Base-by-base conservation (phyloP, 352 stramenopile species). In the Phytophthora kernoviae region DNA sequence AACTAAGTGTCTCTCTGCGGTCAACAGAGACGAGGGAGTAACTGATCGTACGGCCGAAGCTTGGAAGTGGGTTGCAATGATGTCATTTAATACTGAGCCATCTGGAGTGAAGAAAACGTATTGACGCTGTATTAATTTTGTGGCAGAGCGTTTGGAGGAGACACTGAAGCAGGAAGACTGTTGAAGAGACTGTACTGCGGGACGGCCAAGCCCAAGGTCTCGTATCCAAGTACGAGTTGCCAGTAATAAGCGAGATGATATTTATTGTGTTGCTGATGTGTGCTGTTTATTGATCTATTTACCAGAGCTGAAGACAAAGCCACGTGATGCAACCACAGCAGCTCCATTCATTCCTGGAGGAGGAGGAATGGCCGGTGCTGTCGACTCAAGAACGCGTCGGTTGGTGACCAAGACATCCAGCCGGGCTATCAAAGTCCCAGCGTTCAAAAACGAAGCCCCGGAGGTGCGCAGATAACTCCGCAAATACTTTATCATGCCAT, bases 151-250 rank as follows among this genome's bases (percentile, higher is more conserved):
- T 94, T 94, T 62, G 84, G 81, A 4, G 83, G 65, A 11, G 84
- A 92, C 47, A 91, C 84, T 9, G 84, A 94, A 52, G 82, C 84
- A 1, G 84, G 84, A 10, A 51, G 79, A 22, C 50, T 94, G 57
- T 65, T 94, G 20, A 90, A 88, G 72, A 88, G 87, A 46, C 51
- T 94, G 11, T 94, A 94, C 44, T 80, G 77, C 18, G 79, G 79
- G 21, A 78, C 68, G 11, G 39, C 64, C n/a, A 94, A 91, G 45
- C 81, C 82, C 6, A 70, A 84, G 34, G 69, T 94, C n/a, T 58
- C 61, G 9, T 94, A 94, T 33, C 84, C 82, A 9, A 93, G 84
- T 93, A 58, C 6, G 24, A 30, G 24, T 30, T 6, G 24, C 24
- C 24, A 30, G 80, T 71, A 5, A n/a, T 4, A 4, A 12, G 24